Base-by-base conservation (phyloP, 148 eudicot species). In the Mesembryanthemum crystallinum region DNA sequence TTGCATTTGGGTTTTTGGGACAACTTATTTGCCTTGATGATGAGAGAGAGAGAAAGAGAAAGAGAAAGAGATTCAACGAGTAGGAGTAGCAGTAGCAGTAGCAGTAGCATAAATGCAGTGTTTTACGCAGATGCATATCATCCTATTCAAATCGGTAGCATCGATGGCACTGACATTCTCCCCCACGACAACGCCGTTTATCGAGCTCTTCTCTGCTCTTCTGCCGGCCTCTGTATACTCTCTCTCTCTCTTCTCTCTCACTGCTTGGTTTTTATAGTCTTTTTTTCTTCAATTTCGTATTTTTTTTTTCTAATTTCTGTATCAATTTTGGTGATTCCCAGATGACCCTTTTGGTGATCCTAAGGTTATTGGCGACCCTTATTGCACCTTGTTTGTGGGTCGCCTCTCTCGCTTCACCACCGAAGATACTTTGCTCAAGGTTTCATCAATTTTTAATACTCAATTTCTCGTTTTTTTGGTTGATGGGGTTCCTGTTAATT, bases 291-390 rank as follows among this genome's bases (percentile, higher is more conserved):
- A 8, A 32, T 17, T 5, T 24, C 14, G 43, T 30, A 15, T 32
- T 28, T 0, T 33, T 42, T 33, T n/a, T n/a, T 51, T 20, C 25
- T 30, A 18, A 47, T 28, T 72, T 12, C 54, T 72, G 37, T 2
- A 18, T 55, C 54, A 24, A 14, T 52, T 42, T 42, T 23, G 71
- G 59, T 4, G 51, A 33, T 65, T 85, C 73, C 59, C 88, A 94
- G 97, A 95, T 86, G 98, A 95, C 74, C 91, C 98, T 21, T 89
- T 90, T 65, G 97, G 98, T 25, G 98, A 95, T 82, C 97, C 91
- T 0, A 95, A 95, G 80, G 89, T 88, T 23, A 84, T 55, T 23
- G 97, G 94, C 21, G 92, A 90, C 82, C 96, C 98, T 58, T 90
- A 88, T 77, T 92, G 88, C 78, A 92, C 97, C 43, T 37, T 95